Evolutionary conservation across 768 basidiomycete genomes (phyloP).

Genomic region (Tremella yokohamensis): DNA sequence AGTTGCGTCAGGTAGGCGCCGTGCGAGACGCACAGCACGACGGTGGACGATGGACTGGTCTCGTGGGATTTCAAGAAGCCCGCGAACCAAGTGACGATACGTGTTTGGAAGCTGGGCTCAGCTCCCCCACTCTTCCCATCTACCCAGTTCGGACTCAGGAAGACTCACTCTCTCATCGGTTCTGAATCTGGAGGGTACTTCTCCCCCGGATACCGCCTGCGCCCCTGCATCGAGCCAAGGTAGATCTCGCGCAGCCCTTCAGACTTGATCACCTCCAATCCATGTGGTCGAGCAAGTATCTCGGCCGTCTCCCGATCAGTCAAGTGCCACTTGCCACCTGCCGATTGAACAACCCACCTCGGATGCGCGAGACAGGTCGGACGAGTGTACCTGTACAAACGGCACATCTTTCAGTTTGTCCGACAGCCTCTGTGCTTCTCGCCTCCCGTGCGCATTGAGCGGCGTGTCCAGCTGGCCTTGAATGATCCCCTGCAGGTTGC

Average conservation of each 20-base stretch:
- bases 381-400: slow-evolving; percentile 64
- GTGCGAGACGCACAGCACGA: slow-evolving; percentile 30
- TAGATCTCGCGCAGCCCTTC: slow-evolving; percentile 30
- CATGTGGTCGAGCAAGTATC: slow-evolving; percentile 24
- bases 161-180: slow-evolving; percentile 18
- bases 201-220: slow-evolving; percentile 18
- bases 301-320: slow-evolving; percentile 28
- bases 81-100: slow-evolving; percentile 25
- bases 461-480: slow-evolving; percentile 49
- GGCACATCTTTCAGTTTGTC: slow-evolving; percentile 52
- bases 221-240: slow-evolving; percentile 33
- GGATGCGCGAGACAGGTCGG: slow-evolving; percentile 67
- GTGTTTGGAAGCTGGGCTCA: slow-evolving; percentile 12
- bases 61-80: slow-evolving; percentile 18
- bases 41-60: slow-evolving; percentile 4
- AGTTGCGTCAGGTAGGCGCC: slow-evolving; percentile 32
- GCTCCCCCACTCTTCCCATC: too few species aligned
- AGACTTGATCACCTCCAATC: slow-evolving; percentile 12
- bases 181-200: slow-evolving; percentile 30
- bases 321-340: background rate
- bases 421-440: slow-evolving; percentile 34
- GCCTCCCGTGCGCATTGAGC: slow-evolving; percentile 41
- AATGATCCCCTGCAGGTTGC: slow-evolving; percentile 41
- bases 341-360: slow-evolving; percentile 58
- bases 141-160: too few species aligned